Base-by-base conservation (phyloP, 192 early-diverging fungal genomes). In the Gryganskiella cystojenkinii region DNA sequence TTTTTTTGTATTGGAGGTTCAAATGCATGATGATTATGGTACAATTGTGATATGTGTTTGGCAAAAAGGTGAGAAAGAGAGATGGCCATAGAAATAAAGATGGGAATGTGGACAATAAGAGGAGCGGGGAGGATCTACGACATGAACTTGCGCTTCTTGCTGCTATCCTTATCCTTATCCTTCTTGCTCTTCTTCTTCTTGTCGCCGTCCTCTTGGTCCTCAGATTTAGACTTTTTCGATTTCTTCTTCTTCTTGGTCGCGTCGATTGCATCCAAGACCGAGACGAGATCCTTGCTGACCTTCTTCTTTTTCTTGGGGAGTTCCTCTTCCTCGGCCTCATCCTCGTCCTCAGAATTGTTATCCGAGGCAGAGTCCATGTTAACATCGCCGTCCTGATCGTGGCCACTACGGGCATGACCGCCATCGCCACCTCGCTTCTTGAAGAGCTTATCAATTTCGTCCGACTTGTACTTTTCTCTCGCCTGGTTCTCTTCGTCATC, bases 191-290 rank as follows among this genome's bases (percentile, higher is more conserved):
- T 67, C 70, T 67, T 81, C 61, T 70, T 73, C 25, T 34, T 56
- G 71, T 80, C 70, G 64, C 75, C 80, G 33, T 66, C 60, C 22
- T 64, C 76, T n/a, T 45, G 25, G 20, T 72, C 66, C 44, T 82
- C 83, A 19, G 65, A 73, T 19, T 84, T 71, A 10, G 71, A 70
- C 52, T 79, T 83, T 55, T 85, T 78, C n/a, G 65, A 52, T 76
- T 83, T 82, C 67, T 84, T 76, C 67, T 81, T 78, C 71, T 82
- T 71, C 67, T 85, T 85, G 35, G 83, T 89, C 1, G 84, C 85
- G 15, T 81, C 78, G 55, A 90, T 86, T 4, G 87, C 87, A 28
- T 83, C 81, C 64, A 90, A 52, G 9, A 90, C 86, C 43, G 65
- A 71, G 6, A 53, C 82, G 30, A 90, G 61, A 49, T 85, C 84